A percentile compares a stretch with the other conserved stretches of the same genome.
Conservation (phyloP, 768 basidiomycete species). For the Lentinus brumalis region DNA sequence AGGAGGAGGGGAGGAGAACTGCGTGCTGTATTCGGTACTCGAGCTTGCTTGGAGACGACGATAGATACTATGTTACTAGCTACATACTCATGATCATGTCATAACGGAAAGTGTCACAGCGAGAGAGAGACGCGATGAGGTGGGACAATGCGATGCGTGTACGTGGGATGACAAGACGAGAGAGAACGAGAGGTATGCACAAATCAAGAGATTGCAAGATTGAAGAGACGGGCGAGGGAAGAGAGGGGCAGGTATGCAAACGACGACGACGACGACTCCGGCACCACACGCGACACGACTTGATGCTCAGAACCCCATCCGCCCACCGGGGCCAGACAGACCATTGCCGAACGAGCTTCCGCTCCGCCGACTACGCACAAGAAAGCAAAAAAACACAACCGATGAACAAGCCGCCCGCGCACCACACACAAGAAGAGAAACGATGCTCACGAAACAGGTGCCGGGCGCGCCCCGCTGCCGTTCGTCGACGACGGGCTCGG, state of each 20-base stretch:
- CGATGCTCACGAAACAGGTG: slow-evolving; percentile 16
- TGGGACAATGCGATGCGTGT: not conserved
- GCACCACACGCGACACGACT: too few species aligned
- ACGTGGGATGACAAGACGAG: not conserved
- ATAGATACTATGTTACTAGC: slow-evolving; percentile 2
- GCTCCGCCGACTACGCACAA: slow-evolving; percentile 12
- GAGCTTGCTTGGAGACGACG: too few species aligned
- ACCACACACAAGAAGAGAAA: not conserved
- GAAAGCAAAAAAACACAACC: not conserved
- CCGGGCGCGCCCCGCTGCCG: slow-evolving; percentile 34
- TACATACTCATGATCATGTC: slow-evolving; percentile 10
- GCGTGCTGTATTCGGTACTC: too few species aligned
- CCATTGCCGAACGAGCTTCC: not conserved
- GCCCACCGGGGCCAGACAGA: not conserved
- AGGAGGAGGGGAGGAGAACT: not conserved
- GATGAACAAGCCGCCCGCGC: not conserved
- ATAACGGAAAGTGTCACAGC: not conserved
- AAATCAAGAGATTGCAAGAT: not conserved
- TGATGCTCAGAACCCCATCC: not conserved
- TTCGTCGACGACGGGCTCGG: slow-evolving; percentile 53
- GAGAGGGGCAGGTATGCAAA: too few species aligned
- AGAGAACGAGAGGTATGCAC: not conserved
- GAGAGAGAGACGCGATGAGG: not conserved
- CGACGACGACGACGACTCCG: too few species aligned
- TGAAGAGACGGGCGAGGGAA: not conserved